Evolutionary conservation across 495 filamentous ascomycete genomes (phyloP).

Genomic region (Bryoglossum gracile): DNA sequence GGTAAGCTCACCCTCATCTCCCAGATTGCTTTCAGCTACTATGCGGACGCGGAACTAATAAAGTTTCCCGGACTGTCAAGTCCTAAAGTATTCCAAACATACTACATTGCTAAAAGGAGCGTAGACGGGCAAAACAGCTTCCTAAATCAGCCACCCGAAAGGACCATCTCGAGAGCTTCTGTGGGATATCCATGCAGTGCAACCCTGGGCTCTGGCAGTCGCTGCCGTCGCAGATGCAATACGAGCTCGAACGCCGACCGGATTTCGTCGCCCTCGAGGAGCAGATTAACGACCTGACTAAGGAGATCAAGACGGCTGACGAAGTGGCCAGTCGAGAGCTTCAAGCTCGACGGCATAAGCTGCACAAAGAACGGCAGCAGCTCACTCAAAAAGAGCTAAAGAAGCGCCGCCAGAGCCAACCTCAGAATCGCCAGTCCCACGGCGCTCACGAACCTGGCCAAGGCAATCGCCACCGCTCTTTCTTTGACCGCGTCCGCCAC

Average conservation of each 20-base stretch:
- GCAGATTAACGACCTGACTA: background rate
- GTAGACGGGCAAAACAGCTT: background rate
- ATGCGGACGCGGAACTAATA: background rate
- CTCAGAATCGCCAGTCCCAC: background rate
- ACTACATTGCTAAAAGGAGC: background rate
- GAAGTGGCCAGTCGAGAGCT: background rate
- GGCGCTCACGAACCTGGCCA: background rate
- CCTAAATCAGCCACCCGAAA: background rate
- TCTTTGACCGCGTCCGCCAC: background rate
- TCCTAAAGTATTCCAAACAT: background rate
- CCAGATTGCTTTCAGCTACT: background rate
- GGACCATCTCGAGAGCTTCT: background rate
- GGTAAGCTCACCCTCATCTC: background rate
- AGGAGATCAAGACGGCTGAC: background rate
- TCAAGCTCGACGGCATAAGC: background rate
- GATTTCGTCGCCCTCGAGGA: background rate
- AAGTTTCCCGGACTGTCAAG: background rate
- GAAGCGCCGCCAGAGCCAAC: background rate
- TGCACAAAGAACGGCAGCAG: slow-evolving; percentile 1
- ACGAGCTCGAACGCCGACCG: background rate
- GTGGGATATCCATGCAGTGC: slow-evolving; percentile 1
- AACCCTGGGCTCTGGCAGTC: slow-evolving; percentile 5
- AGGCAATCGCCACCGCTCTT: background rate
- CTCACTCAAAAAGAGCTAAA: background rate
- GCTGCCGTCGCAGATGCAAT: slow-evolving; percentile 1